These are phyloP conservation scores for Saccharomyces kudriavzevii DNA, from an alignment of 805 yeast species.

Conservation along the genomic window DNA sequence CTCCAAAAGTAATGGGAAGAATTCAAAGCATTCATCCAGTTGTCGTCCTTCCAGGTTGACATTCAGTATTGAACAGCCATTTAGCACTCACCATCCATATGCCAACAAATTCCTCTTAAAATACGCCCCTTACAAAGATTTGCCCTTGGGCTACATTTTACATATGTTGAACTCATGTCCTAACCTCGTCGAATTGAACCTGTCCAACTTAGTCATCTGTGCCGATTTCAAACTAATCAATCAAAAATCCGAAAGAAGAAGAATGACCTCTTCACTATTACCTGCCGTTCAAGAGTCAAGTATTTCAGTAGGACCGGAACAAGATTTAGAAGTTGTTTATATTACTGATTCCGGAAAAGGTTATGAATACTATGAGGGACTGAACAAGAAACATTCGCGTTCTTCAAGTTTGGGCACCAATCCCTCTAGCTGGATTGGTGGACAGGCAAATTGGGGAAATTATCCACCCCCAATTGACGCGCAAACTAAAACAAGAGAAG, in stretches of 20 bases:
- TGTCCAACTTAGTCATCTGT: slow-evolving; percentile 57
- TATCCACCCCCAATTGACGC: slow-evolving; percentile 23
- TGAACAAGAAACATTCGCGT: slow-evolving; percentile 1
- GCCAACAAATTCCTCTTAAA: slow-evolving; percentile 53
- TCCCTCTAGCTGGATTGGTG: slow-evolving; percentile 9
- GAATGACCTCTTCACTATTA: slow-evolving; percentile 11
- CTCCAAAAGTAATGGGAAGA: neutral
- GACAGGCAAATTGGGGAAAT: slow-evolving; percentile 6
- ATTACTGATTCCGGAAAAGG: slow-evolving; percentile 25
- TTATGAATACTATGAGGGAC: slow-evolving; percentile 14
- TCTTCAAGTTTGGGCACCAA: slow-evolving; percentile 1
- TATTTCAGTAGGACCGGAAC: slow-evolving; percentile 6
- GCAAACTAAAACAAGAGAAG: slow-evolving; percentile 16
- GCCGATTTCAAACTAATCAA: slow-evolving; percentile 48
- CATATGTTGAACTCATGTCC: slow-evolving; percentile 65
- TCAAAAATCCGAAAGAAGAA: slow-evolving; percentile 7
- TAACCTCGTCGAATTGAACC: slow-evolving; percentile 45
- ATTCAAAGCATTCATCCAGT: neutral
- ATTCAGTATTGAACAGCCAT: slow-evolving; percentile 4
- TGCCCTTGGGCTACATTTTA: slow-evolving; percentile 69
- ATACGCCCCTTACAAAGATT: slow-evolving; percentile 60
- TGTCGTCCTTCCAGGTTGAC: neutral
- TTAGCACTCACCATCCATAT: slow-evolving; percentile 42
- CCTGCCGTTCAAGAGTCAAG: slow-evolving; percentile 15
- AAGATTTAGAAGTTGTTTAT: slow-evolving; percentile 18